phyloP scores from a whole-genome alignment of 2,329 filamentous ascomycete genomes.

The Colletotrichum sp. region DNA sequence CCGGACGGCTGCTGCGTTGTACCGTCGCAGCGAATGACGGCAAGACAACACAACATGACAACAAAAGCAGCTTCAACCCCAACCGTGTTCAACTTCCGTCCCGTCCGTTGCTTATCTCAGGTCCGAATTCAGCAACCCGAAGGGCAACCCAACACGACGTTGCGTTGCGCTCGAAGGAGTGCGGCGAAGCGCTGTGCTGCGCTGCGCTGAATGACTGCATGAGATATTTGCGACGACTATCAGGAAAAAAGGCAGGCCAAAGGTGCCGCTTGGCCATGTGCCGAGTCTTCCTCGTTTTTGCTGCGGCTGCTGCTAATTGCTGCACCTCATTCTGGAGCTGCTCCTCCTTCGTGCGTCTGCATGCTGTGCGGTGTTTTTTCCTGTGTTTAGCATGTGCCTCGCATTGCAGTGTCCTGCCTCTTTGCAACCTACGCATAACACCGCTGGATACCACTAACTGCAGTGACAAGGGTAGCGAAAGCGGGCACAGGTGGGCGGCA shows the following conservation, averaged over 20 bases:
- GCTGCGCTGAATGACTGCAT: neutral
- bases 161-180: neutral
- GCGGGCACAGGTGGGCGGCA: slow-evolving; percentile 4
- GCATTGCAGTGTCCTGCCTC: neutral
- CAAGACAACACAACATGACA: slow-evolving; percentile 18
- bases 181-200: neutral
- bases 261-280: neutral
- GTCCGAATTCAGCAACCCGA: neutral
- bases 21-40: slow-evolving; percentile 8
- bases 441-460: neutral
- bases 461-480: neutral
- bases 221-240: neutral
- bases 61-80: neutral
- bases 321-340: neutral
- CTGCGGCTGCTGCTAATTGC: neutral
- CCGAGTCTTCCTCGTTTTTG: neutral
- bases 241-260: neutral
- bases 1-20: slow-evolving; percentile 1
- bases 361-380: neutral
- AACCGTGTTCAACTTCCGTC: neutral
- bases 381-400: neutral
- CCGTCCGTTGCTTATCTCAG: neutral
- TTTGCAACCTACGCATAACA: neutral
- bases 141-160: neutral
- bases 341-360: neutral